Base-by-base conservation (phyloP, 495 filamentous ascomycete species). In the Trichoderma parareesei region DNA sequence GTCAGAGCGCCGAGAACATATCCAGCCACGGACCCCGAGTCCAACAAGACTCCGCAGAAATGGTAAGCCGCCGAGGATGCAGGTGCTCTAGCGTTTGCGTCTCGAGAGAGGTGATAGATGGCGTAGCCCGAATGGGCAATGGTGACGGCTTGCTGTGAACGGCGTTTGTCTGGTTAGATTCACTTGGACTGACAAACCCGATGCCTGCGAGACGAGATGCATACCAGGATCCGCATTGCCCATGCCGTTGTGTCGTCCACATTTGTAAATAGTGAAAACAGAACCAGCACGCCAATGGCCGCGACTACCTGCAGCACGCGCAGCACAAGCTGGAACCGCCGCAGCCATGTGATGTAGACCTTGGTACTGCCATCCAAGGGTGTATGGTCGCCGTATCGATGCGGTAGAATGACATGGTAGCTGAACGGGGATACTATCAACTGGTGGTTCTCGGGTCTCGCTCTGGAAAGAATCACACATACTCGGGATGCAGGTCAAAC, bases 401-500 rank as follows among this genome's bases (percentile, higher is more conserved):
- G 72, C 18, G 68, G 68, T 1, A 67, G 69, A 18, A 71, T 71
- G 55, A 68, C 66, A 62, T 78, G 77, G 18, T 74, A 71, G 68
- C 77, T 79, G 65, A 41, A 44, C 48, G 62, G 40, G 27, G 27
- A 27, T 27, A 66, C 71, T 68, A 68, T 70, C 38, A 37, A 62
- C 27, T 14, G 59, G 46, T 60, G 59, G 61, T 43, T 20, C 46
- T 1, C 38, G 48, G 44, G 62, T 18, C n/a, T 38, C 42, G 53
- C 55, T 18, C 35, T 27, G 27, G 27, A 27, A 27, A 27, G 7
- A 46, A 40, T 5, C n/a, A 59, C 20, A 74, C 85, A 68, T 85
- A 92, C 89, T 95, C 91, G 11, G 91, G 90, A 77, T 95, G 91
- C 61, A 84, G 78, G 72, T 91, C 91, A 77, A 94, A 83, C 66